Conservation (phyloP, 208 protist species). For the Acanthamoeba sp. region DNA sequence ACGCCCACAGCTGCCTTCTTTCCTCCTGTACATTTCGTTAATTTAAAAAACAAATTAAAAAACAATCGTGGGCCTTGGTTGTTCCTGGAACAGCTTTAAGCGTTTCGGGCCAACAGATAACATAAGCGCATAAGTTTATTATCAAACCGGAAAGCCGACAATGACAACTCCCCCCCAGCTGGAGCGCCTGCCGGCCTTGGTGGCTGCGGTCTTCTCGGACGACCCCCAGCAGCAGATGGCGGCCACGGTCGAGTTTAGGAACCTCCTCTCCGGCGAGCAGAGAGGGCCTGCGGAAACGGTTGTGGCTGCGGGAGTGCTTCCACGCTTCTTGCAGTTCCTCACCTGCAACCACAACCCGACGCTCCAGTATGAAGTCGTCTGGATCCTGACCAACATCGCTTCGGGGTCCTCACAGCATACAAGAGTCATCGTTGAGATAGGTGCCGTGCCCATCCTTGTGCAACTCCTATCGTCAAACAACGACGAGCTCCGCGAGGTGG, state of each 20-base stretch:
- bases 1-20: too few relatives aligned
- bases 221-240: slow-evolving; percentile 82
- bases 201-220: too few relatives aligned
- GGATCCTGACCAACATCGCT: slow-evolving; percentile 99
- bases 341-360: slow-evolving; percentile 88
- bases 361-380: slow-evolving; percentile 98
- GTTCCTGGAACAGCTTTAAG: too few relatives aligned
- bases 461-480: slow-evolving; percentile 95
- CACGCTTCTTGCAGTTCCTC: slow-evolving; percentile 95
- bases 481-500: slow-evolving; percentile 97
- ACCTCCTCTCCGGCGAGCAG: slow-evolving; percentile 92
- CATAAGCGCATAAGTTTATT: too few relatives aligned
- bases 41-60: too few relatives aligned
- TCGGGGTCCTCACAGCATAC: slow-evolving; percentile 98
- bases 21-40: too few relatives aligned
- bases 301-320: slow-evolving; percentile 95
- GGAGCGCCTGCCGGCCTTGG: too few relatives aligned
- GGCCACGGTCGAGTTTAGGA: slow-evolving; percentile 87
- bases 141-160: too few relatives aligned
- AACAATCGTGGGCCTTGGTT: too few relatives aligned
- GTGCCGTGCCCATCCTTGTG: slow-evolving; percentile 96
- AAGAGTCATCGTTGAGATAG: slow-evolving; percentile 92
- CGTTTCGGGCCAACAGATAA: too few relatives aligned
- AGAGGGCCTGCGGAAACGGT: slow-evolving; percentile 97
- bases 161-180: too few relatives aligned